Percentiles rank a stretch among this genome's conserved stretches.
phyloP scores from a whole-genome alignment of 164 flowering plant species.

The Nymphaea colorata region DNA sequence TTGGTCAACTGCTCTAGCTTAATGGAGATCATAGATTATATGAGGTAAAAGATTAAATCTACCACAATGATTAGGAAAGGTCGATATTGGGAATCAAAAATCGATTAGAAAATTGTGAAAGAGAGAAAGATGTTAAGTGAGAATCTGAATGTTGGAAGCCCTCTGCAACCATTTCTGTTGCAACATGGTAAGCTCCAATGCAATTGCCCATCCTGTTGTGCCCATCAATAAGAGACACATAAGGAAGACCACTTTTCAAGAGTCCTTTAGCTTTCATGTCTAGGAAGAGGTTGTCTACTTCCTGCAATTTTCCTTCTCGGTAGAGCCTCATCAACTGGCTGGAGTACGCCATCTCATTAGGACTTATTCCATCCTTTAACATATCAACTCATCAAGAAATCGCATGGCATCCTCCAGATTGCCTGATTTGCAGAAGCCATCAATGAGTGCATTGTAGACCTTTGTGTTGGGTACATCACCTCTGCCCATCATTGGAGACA shows the following conservation, averaged over 20 bases:
- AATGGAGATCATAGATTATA: too few species aligned
- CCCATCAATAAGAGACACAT: constrained; percentile 34
- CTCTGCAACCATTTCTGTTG: constrained; percentile 43
- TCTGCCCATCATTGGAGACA: constrained; percentile 46
- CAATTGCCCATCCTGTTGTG: constrained; percentile 36
- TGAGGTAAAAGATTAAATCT: too few species aligned
- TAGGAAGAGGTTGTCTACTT: constrained; percentile 28
- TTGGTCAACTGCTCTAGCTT: too few species aligned
- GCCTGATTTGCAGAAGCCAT: constrained; percentile 40
- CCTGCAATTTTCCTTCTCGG: constrained; percentile 30
- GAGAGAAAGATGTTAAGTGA: too few species aligned
- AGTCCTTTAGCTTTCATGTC: constrained; percentile 45
- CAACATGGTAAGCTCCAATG: constrained; percentile 44
- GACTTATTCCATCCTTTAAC: constrained; percentile 27
- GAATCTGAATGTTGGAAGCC: constrained; percentile 23
- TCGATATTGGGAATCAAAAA: too few species aligned
- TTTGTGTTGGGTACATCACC: constrained; percentile 38
- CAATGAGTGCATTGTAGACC: constrained; percentile 58
- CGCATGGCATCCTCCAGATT: constrained; percentile 34
- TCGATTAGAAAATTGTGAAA: too few species aligned
- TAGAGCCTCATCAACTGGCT: constrained; percentile 39
- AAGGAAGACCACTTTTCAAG: constrained; percentile 39
- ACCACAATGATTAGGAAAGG: too few species aligned
- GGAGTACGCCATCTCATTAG: constrained; percentile 45
- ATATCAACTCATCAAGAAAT: constrained; percentile 45